A percentile compares a stretch with the other conserved stretches of the same genome.
These are phyloP conservation scores for Lodderomyces metapsilosis DNA, from an alignment of 1,139 yeast species.

Conservation along the genomic window DNA sequence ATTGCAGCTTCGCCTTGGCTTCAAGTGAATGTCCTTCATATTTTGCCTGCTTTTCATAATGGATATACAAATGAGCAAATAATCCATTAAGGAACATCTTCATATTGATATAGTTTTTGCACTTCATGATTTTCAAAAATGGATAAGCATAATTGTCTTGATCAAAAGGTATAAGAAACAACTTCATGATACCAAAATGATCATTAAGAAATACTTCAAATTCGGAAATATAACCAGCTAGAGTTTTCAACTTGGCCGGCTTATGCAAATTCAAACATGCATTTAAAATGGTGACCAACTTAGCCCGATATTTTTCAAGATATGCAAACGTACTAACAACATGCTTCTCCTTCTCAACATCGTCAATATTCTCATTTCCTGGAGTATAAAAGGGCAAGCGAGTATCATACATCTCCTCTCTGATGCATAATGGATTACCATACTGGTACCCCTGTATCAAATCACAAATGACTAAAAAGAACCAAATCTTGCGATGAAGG, in stretches of 20 bases:
- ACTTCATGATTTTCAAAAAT: constrained; percentile 32
- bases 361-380: constrained; percentile 31
- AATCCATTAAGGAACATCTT: constrained; percentile 27
- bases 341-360: constrained; percentile 28
- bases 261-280: constrained; percentile 23
- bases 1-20: constrained; percentile 15
- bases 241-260: constrained; percentile 19
- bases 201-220: constrained; percentile 28
- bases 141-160: constrained; percentile 24
- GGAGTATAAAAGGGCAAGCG: constrained; percentile 24
- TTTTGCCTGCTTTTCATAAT: constrained; percentile 26
- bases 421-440: constrained; percentile 30
- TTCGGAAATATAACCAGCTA: constrained; percentile 24
- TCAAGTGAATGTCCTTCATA: constrained; percentile 5
- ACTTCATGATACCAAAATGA: constrained; percentile 22
- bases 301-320: constrained; percentile 23
- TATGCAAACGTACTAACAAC: constrained; percentile 24
- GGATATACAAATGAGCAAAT: constrained; percentile 27
- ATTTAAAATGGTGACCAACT: constrained; percentile 23
- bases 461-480: constrained; percentile 34
- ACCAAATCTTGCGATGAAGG: constrained; percentile 56
- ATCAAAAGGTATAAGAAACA: constrained; percentile 26
- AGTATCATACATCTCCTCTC: constrained; percentile 25
- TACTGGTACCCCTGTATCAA: constrained; percentile 26
- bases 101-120: constrained; percentile 31